Conservation (phyloP, 2,329 filamentous ascomycete genomes). For the Cladorrhinum sp. region DNA sequence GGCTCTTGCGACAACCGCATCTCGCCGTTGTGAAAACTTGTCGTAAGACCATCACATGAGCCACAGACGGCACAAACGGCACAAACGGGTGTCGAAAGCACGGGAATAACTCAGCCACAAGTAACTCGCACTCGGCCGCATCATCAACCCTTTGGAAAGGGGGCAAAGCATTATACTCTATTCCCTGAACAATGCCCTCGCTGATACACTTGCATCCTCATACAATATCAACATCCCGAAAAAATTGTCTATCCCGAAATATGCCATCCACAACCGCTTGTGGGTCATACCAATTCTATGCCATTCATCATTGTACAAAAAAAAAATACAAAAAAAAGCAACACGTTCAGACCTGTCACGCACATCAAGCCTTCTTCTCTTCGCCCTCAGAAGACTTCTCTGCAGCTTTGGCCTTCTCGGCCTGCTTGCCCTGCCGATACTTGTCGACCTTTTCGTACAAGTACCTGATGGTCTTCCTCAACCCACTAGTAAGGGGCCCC, state of each 20-base stretch:
- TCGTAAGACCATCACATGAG: background rate
- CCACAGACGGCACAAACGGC: background rate
- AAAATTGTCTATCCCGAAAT: background rate
- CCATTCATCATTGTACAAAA: background rate
- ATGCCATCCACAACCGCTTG: background rate
- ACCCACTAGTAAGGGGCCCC: slow-evolving; percentile 74
- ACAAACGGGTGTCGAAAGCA: background rate
- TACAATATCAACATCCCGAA: too few species aligned
- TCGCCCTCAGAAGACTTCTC: background rate
- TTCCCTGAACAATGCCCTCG: background rate
- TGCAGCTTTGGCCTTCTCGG: slow-evolving; percentile 13
- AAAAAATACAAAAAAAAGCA: background rate
- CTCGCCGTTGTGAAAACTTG: background rate
- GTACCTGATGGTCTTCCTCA: slow-evolving; percentile 69
- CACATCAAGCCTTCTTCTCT: slow-evolving; percentile 12
- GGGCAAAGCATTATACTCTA: background rate
- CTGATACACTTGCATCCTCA: background rate
- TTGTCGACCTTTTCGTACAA: slow-evolving; percentile 76
- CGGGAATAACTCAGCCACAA: background rate
- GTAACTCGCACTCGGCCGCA: background rate
- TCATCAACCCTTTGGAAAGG: background rate
- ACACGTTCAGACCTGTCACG: background rate
- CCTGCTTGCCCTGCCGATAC: slow-evolving; percentile 45
- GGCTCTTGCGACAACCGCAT: background rate
- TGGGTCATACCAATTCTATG: background rate